phyloP scores from a whole-genome alignment of 202 grass and related monocot species.

The Schoenoplectus triqueter region DNA sequence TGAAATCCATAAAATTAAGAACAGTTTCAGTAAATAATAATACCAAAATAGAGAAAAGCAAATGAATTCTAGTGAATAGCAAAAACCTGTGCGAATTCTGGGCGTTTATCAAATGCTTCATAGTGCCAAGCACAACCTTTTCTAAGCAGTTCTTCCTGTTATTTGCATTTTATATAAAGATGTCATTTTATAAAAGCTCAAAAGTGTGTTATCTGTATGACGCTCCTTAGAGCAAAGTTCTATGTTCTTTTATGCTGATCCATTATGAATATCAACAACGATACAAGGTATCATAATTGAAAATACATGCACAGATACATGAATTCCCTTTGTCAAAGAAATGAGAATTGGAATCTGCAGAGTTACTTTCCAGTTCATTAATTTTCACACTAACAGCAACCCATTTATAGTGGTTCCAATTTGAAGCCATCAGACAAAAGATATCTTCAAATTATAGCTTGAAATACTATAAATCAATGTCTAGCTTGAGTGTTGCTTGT shows the following conservation, averaged over 20 bases:
- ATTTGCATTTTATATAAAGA: constrained; percentile 7
- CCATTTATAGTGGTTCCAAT: background rate
- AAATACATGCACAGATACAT: background rate
- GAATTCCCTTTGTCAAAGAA: background rate
- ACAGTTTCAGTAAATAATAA: background rate
- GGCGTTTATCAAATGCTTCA: constrained; percentile 51
- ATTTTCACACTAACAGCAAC: background rate
- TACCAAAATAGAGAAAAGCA: background rate
- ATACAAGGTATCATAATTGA: background rate
- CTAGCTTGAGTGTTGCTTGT: background rate
- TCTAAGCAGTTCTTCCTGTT: constrained; percentile 68
- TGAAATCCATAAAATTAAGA: background rate
- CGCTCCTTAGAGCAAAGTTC: background rate
- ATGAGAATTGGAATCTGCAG: background rate
- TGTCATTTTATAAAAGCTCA: constrained; percentile 6
- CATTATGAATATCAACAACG: background rate
- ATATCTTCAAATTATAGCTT: background rate
- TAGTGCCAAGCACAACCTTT: constrained; percentile 60
- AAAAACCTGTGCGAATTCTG: constrained; percentile 59
- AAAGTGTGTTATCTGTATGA: background rate
- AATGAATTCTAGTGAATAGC: background rate
- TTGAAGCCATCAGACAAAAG: background rate
- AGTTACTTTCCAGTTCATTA: background rate
- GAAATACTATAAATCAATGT: background rate
- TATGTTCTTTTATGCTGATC: background rate